These are phyloP conservation scores for Boletus sp. DNA, from an alignment of 768 basidiomycete genomes.

Conservation along the genomic window DNA sequence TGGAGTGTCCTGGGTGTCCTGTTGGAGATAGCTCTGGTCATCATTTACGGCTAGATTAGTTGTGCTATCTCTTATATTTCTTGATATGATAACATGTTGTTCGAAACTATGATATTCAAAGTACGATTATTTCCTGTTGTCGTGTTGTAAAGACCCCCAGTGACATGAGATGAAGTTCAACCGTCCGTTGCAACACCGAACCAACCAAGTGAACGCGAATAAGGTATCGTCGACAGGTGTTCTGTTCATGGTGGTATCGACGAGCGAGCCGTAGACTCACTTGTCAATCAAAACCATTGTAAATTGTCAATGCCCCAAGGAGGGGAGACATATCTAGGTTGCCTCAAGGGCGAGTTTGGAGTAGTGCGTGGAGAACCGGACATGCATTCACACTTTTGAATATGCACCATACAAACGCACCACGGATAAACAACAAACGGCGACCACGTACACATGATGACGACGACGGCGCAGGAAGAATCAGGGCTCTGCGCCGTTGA, in stretches of 20 bases:
- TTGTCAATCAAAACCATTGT: background rate
- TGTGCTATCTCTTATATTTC: background rate
- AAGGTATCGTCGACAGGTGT: too few species aligned
- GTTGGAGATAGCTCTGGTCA: background rate
- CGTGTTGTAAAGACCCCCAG: background rate
- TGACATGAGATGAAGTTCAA: too few species aligned
- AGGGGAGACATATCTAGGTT: background rate
- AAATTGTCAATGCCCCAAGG: background rate
- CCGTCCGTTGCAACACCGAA: too few species aligned
- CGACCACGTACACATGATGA: too few species aligned
- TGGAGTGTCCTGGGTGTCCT: background rate
- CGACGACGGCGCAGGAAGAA: too few species aligned
- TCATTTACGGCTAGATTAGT: background rate
- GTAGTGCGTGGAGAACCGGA: background rate
- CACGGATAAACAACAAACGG: background rate
- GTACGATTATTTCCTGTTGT: background rate
- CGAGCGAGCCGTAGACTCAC: background rate
- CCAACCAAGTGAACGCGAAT: too few species aligned
- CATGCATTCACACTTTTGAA: background rate
- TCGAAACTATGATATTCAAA: background rate
- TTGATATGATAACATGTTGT: background rate
- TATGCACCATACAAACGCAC: background rate
- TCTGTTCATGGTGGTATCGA: background rate
- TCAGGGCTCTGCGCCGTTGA: slow-evolving; percentile 4
- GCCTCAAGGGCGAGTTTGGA: too few species aligned